Evolutionary conservation across 192 early-diverging fungal genomes (phyloP).

Genomic region (Entomortierella parvispora): DNA sequence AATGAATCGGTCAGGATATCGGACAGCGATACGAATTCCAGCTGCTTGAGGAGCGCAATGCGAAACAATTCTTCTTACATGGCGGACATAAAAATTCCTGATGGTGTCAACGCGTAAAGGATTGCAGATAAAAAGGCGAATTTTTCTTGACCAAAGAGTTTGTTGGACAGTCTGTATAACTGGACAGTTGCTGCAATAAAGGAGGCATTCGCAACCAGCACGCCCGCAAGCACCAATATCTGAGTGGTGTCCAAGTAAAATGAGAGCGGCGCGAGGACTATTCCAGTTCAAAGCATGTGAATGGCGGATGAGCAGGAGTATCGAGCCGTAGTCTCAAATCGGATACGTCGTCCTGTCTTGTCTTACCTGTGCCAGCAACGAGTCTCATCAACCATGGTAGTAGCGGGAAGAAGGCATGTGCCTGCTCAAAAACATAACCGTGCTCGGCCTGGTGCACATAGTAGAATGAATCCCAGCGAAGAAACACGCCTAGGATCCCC

Average conservation of each 20-base stretch:
- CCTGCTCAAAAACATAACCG: slow-evolving; percentile 89
- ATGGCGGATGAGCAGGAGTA: not conserved
- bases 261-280: slow-evolving; percentile 65
- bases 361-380: slow-evolving; percentile 58
- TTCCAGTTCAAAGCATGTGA: not conserved
- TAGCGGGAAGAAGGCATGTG: slow-evolving; percentile 89
- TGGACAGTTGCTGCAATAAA: slow-evolving; percentile 79
- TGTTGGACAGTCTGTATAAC: slow-evolving; percentile 63
- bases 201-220: slow-evolving; percentile 77
- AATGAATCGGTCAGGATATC: no score
- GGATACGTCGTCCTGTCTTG: no score
- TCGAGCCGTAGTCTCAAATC: no score
- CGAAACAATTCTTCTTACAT: slow-evolving; percentile 48
- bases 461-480: slow-evolving; percentile 93
- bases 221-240: slow-evolving; percentile 66
- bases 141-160: slow-evolving; percentile 54
- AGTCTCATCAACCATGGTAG: slow-evolving; percentile 71
- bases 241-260: slow-evolving; percentile 48
- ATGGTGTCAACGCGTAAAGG: slow-evolving; percentile 79
- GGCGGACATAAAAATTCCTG: slow-evolving; percentile 88
- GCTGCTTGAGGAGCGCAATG: no score
- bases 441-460: slow-evolving; percentile 80
- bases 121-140: slow-evolving; percentile 74
- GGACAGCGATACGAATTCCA: not conserved
- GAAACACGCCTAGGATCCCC: slow-evolving; percentile 60